Evolutionary conservation across 768 basidiomycete species (phyloP).

Genomic region (Leucosporidium scottii): DNA sequence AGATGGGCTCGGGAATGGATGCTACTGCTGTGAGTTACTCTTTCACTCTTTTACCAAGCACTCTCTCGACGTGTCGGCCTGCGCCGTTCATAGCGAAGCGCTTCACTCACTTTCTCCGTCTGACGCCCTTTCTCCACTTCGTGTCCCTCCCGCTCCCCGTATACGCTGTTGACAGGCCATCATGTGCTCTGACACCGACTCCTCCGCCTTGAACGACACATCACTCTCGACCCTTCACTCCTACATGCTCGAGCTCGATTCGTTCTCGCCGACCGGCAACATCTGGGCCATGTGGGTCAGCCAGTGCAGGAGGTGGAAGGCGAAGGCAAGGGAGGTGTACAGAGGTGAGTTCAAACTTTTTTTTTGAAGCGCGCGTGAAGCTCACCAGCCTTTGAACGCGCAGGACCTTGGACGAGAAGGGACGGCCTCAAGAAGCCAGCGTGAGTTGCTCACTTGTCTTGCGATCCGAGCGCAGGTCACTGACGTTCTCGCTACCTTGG

Average conservation of each 20-base stretch:
- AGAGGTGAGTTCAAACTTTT: not conserved
- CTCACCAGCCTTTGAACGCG: not conserved
- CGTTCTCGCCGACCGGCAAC: conserved; percentile 14
- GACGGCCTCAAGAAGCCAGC: conserved; percentile 31
- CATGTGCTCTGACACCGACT: conserved; percentile 32
- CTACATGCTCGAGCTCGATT: conserved; percentile 14
- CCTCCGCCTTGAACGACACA: not conserved
- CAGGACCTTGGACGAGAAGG: conserved; percentile 28
- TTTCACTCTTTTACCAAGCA: too few species aligned
- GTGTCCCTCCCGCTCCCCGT: not conserved
- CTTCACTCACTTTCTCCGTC: too few species aligned
- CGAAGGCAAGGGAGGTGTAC: conserved; percentile 20
- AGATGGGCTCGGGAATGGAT: not conserved
- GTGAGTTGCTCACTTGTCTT: conserved; percentile 2
- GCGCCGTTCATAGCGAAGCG: too few species aligned
- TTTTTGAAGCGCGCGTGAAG: too few species aligned
- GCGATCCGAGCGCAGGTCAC: too few species aligned
- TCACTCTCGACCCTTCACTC: not conserved
- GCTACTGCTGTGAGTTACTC: conserved; percentile 3
- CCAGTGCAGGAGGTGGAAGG: conserved; percentile 20
- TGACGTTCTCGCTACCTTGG: too few species aligned
- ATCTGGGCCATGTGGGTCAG: conserved; percentile 28
- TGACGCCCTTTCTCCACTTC: not conserved
- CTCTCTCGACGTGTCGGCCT: too few species aligned
- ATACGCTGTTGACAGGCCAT: conserved; percentile 1